Evolutionary conservation across 2,329 filamentous ascomycete species (phyloP).

Genomic region (Coniochaeta sp.): DNA sequence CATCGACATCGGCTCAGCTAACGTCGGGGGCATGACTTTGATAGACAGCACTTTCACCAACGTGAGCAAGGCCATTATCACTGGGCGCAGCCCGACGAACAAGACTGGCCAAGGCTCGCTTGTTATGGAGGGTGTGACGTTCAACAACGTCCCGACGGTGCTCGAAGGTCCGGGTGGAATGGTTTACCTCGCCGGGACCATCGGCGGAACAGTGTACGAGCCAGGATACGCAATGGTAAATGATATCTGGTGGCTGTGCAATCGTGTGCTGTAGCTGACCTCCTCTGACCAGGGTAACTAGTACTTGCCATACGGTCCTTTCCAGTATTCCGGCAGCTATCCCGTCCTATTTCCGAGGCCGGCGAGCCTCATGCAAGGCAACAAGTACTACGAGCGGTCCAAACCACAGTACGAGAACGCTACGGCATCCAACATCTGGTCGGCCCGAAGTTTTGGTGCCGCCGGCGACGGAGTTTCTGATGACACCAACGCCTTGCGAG

Average conservation of each 20-base stretch:
- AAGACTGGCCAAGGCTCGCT: slow-evolving; percentile 33
- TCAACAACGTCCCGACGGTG: slow-evolving; percentile 25
- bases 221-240: slow-evolving; percentile 37
- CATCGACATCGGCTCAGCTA: slow-evolving; percentile 56
- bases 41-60: slow-evolving; percentile 65
- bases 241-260: neutral
- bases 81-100: slow-evolving; percentile 36
- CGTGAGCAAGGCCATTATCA: slow-evolving; percentile 60
- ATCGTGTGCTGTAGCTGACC: neutral
- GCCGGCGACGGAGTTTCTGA: slow-evolving; percentile 65
- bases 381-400: slow-evolving; percentile 39
- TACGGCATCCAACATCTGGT: slow-evolving; percentile 47
- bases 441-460: slow-evolving; percentile 55
- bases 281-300: slow-evolving; percentile 48
- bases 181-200: slow-evolving; percentile 47
- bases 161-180: slow-evolving; percentile 31
- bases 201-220: slow-evolving; percentile 35
- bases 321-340: slow-evolving; percentile 39
- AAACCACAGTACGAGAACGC: slow-evolving; percentile 60
- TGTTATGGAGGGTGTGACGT: slow-evolving; percentile 39
- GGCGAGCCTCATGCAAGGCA: slow-evolving; percentile 43
- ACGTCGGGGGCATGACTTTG: slow-evolving; percentile 68
- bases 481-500: slow-evolving; percentile 34
- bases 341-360: slow-evolving; percentile 40
- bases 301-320: slow-evolving; percentile 44